A percentile compares a stretch with the other conserved stretches of the same genome.
Evolutionary conservation across 2,329 filamentous ascomycete species (phyloP).

Genomic region (Penicillium sp.): DNA sequence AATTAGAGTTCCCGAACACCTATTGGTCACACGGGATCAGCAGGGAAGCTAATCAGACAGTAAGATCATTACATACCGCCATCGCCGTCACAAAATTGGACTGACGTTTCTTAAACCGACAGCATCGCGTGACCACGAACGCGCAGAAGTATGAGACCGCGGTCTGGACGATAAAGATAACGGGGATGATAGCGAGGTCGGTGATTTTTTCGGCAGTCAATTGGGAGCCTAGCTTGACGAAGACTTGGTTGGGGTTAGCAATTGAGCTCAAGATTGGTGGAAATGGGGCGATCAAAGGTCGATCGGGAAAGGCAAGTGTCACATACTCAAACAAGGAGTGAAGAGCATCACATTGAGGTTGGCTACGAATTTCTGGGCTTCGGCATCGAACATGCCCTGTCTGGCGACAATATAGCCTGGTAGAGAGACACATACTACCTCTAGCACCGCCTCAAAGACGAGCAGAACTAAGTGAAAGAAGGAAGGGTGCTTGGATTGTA

Average conservation of each 20-base stretch:
- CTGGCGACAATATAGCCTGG: constrained; percentile 91
- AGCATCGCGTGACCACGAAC: constrained; percentile 68
- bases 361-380: constrained; percentile 93
- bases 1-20: constrained; percentile 98
- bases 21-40: constrained; percentile 27
- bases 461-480: constrained; percentile 69
- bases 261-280: not conserved
- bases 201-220: constrained; percentile 85
- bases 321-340: constrained; percentile 89
- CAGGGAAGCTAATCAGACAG: not conserved
- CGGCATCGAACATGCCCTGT: constrained; percentile 89
- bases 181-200: constrained; percentile 90
- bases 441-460: constrained; percentile 91
- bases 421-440: constrained; percentile 91
- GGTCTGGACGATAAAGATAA: constrained; percentile 89
- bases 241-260: constrained; percentile 59
- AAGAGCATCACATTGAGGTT: constrained; percentile 97
- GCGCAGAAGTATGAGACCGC: constrained; percentile 81
- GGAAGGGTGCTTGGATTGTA: constrained; percentile 48
- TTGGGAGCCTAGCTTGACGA: constrained; percentile 94
- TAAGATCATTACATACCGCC: constrained; percentile 60
- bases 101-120: constrained; percentile 79
- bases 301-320: not conserved
- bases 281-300: constrained; percentile 5
- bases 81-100: constrained; percentile 96